Evolutionary conservation across 129 eudicot species (phyloP).

Genomic region (Lactuca saligna): DNA sequence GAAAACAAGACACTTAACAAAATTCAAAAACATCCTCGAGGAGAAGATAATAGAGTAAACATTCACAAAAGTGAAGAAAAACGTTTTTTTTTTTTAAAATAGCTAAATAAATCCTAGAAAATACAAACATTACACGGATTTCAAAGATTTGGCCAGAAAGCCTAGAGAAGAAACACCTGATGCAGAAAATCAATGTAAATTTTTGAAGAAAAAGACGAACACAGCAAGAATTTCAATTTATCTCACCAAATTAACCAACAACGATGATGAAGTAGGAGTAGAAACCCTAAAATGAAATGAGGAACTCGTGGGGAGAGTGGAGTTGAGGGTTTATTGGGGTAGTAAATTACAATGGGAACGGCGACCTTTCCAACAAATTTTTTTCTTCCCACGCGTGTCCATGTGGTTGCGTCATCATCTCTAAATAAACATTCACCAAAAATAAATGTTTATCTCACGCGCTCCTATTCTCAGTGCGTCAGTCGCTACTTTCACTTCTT

Average conservation of each 20-base stretch:
- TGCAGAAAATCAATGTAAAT: neutral
- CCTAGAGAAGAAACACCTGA: constrained; percentile 1
- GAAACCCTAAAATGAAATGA: constrained; percentile 29
- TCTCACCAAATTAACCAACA: constrained; percentile 13
- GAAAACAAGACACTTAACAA: neutral
- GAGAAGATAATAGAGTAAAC: neutral
- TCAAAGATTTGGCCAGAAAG: neutral
- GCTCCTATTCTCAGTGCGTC: neutral
- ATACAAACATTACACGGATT: constrained; percentile 13
- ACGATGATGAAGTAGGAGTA: neutral
- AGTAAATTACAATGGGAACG: constrained; percentile 4
- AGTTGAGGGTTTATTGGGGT: constrained; percentile 24
- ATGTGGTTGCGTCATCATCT: neutral
- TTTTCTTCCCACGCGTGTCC: constrained; percentile 14
- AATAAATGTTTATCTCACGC: neutral
- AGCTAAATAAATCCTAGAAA: neutral
- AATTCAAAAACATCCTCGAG: neutral
- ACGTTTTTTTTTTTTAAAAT: neutral
- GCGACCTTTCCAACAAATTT: constrained; percentile 8
- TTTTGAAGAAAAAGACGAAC: neutral
- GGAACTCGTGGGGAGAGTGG: constrained; percentile 1
- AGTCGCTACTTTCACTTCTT: neutral
- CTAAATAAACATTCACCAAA: neutral
- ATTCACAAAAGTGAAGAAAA: neutral
- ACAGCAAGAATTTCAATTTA: neutral